Evolutionary conservation across 768 basidiomycete species (phyloP).

Genomic region (Tricholoma sp.): DNA sequence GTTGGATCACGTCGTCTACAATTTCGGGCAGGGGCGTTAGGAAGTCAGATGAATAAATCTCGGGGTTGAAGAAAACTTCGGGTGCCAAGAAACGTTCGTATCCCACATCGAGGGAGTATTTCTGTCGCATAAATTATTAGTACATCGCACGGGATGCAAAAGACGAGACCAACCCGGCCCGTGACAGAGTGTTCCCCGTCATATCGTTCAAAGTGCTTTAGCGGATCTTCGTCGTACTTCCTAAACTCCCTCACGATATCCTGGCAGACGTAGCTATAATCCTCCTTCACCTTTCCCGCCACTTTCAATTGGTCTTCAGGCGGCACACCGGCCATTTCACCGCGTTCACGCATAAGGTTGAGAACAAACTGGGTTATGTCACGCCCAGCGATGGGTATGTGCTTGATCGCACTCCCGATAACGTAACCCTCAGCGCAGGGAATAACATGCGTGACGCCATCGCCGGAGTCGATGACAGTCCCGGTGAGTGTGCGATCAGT

Average conservation of each 20-base stretch:
- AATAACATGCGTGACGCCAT: slow-evolving; percentile 99
- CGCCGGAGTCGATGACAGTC: slow-evolving; percentile 97
- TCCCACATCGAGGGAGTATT: slow-evolving; percentile 92
- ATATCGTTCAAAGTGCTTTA: slow-evolving; percentile 90
- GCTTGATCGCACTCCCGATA: slow-evolving; percentile 97
- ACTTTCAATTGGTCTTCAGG: slow-evolving; percentile 92
- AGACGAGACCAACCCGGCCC: slow-evolving; percentile 59
- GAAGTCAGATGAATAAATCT: slow-evolving; percentile 97
- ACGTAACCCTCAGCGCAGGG: slow-evolving; percentile 96
- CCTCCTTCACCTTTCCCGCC: slow-evolving; percentile 94
- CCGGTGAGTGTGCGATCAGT: slow-evolving; percentile 91
- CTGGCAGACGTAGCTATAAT: slow-evolving; percentile 97
- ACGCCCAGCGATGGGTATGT: slow-evolving; percentile 97
- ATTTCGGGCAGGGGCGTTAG: slow-evolving; percentile 93
- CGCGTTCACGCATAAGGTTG: slow-evolving; percentile 91
- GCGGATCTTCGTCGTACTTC: slow-evolving; percentile 95
- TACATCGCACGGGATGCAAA: neutral
- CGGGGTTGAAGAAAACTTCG: slow-evolving; percentile 99
- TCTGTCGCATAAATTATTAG: slow-evolving; percentile 37
- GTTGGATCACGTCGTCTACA: slow-evolving; percentile 93
- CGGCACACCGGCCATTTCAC: slow-evolving; percentile 85
- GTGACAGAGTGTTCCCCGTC: slow-evolving; percentile 94
- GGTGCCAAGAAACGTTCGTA: slow-evolving; percentile 99
- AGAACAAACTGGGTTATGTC: slow-evolving; percentile 97
- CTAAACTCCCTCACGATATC: slow-evolving; percentile 98